Conservation (phyloP, 768 basidiomycete genomes). For the Hemileccinum impolitum region DNA sequence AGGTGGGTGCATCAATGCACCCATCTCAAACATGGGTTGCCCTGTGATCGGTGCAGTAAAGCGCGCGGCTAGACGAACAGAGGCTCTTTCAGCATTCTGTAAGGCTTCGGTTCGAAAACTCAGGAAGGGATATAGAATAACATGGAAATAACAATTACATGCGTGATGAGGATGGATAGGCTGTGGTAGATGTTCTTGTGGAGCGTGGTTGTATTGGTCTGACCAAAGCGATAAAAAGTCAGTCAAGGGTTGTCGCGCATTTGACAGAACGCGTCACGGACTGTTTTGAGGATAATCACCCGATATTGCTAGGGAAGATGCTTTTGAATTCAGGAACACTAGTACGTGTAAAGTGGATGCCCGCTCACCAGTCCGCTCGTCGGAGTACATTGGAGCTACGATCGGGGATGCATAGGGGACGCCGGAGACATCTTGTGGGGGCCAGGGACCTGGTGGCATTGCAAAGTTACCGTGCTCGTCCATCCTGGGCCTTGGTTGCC, state of each 20-base stretch:
- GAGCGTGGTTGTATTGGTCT: slow-evolving; percentile 33
- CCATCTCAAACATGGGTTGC: slow-evolving; percentile 33
- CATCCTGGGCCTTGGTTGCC: slow-evolving; percentile 28
- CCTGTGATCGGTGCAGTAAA: slow-evolving; percentile 33
- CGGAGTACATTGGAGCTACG: slow-evolving; percentile 49
- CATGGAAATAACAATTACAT: slow-evolving; percentile 30
- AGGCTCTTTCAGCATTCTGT: slow-evolving; percentile 53
- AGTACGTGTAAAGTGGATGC: slow-evolving; percentile 7
- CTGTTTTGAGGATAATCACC: slow-evolving; percentile 42
- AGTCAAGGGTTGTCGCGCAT: slow-evolving; percentile 13
- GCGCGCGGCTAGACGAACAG: slow-evolving; percentile 57
- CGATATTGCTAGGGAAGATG: slow-evolving; percentile 35
- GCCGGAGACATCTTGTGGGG: slow-evolving; percentile 30
- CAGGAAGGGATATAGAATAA: slow-evolving; percentile 18
- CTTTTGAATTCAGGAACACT: slow-evolving; percentile 17
- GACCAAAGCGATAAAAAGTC: slow-evolving; percentile 5
- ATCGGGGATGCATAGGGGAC: slow-evolving; percentile 44
- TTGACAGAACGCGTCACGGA: slow-evolving; percentile 31
- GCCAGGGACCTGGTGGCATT: slow-evolving; percentile 32
- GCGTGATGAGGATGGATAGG: slow-evolving; percentile 27
- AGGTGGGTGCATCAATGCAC: slow-evolving; percentile 31
- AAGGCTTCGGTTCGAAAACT: slow-evolving; percentile 38
- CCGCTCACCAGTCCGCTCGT: slow-evolving; percentile 53
- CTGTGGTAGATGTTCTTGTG: slow-evolving; percentile 34
- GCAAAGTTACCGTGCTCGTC: slow-evolving; percentile 31